Evolutionary conservation across 441 rosid genomes (phyloP), one percentile per base, ranked within the genome.

Genomic region (Iberis amara): DNA sequence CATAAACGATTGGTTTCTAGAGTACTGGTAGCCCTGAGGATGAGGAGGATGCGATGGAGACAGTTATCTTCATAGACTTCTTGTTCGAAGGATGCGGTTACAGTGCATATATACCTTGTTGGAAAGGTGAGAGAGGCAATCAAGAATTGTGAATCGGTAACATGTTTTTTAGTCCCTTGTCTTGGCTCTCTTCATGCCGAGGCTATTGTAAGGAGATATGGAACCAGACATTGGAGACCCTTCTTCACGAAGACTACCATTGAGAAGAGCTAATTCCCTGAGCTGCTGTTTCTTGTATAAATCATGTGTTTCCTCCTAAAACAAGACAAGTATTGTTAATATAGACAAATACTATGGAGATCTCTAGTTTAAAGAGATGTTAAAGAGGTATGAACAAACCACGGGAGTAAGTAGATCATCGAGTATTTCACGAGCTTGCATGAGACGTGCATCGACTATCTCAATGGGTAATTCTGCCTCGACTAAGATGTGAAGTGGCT

Each of bases 171-270:
- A 65, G 70, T 55, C 70, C 45, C 65, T 66, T 46, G 70, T 66
- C 61, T 66, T 66, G 56, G 70, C 96, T 73, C 98, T 77, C 83
- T 92, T 92, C 94, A 92, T 77, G 32, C 96, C 92, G n/a, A 89
- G 92, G 80, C 87, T 86, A 83, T 81, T 78, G 79, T 81, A 89
- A 33, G 99, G 99, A 36, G 99, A 89, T 31, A 83, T 71, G 6
- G 96, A 85, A 57, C 99, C 91, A 33, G 97, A 83, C 92, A 89
- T 89, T 10, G 94, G 94, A 57, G 97, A 89, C 11, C 95, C 96
- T 65, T 89, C 99, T 55, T 89, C 97, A 0, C 96, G 75, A 46
- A 89, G 87, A 4, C 89, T 89, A 26, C 97, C 97, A 7, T 94
- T 94, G 27, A 94, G 86, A 76, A 94, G 48, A 1, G 99, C 97